These are phyloP conservation scores for Hypoxylon sp. DNA, from an alignment of 2,329 filamentous ascomycete species.

Conservation along the genomic window DNA sequence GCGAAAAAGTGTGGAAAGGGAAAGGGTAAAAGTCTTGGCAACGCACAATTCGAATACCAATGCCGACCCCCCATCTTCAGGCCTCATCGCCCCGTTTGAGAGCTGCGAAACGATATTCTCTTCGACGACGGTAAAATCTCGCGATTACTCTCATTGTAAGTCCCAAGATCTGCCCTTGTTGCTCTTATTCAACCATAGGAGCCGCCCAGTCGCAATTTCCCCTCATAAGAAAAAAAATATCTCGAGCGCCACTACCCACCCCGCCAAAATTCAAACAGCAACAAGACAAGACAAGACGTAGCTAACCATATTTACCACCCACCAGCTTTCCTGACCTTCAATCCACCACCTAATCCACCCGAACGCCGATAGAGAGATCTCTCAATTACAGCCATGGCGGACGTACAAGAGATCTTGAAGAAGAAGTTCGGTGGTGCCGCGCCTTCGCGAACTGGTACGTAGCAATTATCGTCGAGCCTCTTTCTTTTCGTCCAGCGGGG, in stretches of 20 bases:
- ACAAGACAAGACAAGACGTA: too few species aligned
- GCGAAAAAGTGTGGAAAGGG: conserved; percentile 38
- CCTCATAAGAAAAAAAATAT: conserved; percentile 1
- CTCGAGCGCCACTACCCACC: not conserved
- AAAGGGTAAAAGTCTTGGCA: conserved; percentile 49
- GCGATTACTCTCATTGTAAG: conserved; percentile 40
- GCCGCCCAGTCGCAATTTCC: not conserved
- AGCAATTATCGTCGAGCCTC: not conserved
- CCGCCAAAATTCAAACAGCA: not conserved
- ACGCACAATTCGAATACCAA: conserved; percentile 50
- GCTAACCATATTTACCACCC: conserved; percentile 10
- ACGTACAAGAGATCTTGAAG: conserved; percentile 60
- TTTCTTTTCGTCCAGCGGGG: not conserved
- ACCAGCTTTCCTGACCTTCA: conserved; percentile 20
- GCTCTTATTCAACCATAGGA: not conserved
- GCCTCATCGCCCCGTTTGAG: conserved; percentile 40
- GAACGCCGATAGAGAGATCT: conserved; percentile 29
- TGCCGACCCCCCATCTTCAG: conserved; percentile 39
- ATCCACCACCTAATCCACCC: conserved; percentile 18
- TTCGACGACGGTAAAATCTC: conserved; percentile 41
- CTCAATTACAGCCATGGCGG: conserved; percentile 48
- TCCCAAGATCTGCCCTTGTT: not conserved
- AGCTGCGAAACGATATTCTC: conserved; percentile 25
- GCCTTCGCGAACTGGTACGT: conserved; percentile 53
- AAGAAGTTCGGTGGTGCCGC: conserved; percentile 54